Conservation (phyloP, 208 protist genomes). For the Leishmania arabica region DNA sequence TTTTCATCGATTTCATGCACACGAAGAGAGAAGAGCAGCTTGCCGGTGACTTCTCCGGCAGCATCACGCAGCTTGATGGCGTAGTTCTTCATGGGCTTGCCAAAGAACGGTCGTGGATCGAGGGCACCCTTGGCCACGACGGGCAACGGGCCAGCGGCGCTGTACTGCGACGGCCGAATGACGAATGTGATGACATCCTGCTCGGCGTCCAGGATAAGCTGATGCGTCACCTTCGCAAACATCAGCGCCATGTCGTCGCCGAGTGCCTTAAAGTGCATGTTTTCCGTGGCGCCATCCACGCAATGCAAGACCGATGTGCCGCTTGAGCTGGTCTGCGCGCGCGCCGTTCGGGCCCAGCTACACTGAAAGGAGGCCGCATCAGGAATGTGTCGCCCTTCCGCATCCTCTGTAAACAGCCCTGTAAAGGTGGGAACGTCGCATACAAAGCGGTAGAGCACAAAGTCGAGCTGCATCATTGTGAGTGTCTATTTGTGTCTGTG, state of each 20-base stretch:
- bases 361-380: slow-evolving; percentile 72
- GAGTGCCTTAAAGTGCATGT: slow-evolving; percentile 52
- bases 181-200: slow-evolving; percentile 69
- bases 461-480: slow-evolving; percentile 57
- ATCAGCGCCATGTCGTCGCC: slow-evolving; percentile 67
- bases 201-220: slow-evolving; percentile 43
- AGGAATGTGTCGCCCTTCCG: slow-evolving; percentile 53
- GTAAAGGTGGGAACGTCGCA: slow-evolving; percentile 74
- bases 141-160: slow-evolving; percentile 39
- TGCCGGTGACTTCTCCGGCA: slow-evolving; percentile 62
- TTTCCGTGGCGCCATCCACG: slow-evolving; percentile 28
- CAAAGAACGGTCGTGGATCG: slow-evolving; percentile 66
- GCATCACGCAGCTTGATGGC: slow-evolving; percentile 86
- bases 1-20: slow-evolving; percentile 43
- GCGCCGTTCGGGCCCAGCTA: slow-evolving; percentile 56
- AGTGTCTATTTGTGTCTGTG: background rate
- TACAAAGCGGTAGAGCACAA: slow-evolving; percentile 83
- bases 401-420: slow-evolving; percentile 57
- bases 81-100: slow-evolving; percentile 80
- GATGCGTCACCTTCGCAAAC: slow-evolving; percentile 34
- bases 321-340: slow-evolving; percentile 22
- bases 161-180: slow-evolving; percentile 56
- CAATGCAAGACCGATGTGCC: background rate
- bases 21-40: slow-evolving; percentile 75
- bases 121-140: slow-evolving; percentile 82